These are phyloP conservation scores for Penicillium sp. DNA, from an alignment of 2,329 filamentous ascomycete species.

Conservation along the genomic window DNA sequence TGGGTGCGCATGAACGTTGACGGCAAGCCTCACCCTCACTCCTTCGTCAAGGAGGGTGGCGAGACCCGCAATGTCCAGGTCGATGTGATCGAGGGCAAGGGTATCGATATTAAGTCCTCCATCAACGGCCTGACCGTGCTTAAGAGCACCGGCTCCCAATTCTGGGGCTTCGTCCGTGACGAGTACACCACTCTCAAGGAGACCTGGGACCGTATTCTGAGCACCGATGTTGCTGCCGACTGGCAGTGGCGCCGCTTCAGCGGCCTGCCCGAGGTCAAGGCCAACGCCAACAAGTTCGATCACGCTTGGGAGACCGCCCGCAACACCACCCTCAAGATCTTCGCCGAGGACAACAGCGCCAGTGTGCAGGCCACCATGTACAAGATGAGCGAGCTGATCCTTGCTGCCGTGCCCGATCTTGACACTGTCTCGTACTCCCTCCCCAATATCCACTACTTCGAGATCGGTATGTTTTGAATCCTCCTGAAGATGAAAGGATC, in stretches of 20 bases:
- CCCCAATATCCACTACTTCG: conserved; percentile 99
- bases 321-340: conserved; percentile 82
- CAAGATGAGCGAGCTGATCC: conserved; percentile 90
- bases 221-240: conserved; percentile 81
- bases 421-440: conserved; percentile 76
- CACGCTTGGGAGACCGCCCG: conserved; percentile 74
- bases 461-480: conserved; percentile 60
- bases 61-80: conserved; percentile 84
- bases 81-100: conserved; percentile 63
- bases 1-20: conserved; percentile 89
- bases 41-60: conserved; percentile 83
- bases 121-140: conserved; percentile 83
- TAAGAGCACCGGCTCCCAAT: conserved; percentile 94
- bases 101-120: conserved; percentile 72
- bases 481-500: not conserved
- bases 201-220: conserved; percentile 92
- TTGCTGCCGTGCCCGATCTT: conserved; percentile 70
- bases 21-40: conserved; percentile 89
- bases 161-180: conserved; percentile 90
- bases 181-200: conserved; percentile 89
- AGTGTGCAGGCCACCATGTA: conserved; percentile 99
- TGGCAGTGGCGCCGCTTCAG: conserved; percentile 82
- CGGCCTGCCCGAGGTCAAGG: conserved; percentile 64
- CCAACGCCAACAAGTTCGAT: conserved; percentile 67
- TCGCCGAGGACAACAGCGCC: conserved; percentile 85